Evolutionary conservation across 228 moss, liverwort and hornwort genomes (phyloP).

Genomic region (Sphagnum magellanicum): DNA sequence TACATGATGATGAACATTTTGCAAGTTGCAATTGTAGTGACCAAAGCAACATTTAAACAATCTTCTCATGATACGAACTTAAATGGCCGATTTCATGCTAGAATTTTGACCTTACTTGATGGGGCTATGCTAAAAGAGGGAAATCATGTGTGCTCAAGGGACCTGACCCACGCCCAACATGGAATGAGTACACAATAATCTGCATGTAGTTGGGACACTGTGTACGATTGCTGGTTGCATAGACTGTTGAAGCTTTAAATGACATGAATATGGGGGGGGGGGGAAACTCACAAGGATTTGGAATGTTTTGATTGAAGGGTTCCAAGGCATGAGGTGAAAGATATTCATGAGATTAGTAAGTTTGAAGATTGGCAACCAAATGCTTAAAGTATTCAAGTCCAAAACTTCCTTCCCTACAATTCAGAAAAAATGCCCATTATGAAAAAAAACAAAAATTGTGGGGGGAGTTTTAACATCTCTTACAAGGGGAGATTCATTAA

Average conservation of each 20-base stretch:
- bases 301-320: constrained; percentile 56
- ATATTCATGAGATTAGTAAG: constrained; percentile 14
- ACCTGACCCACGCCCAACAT: neutral
- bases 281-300: constrained; percentile 58
- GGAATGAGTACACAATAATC: neutral
- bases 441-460: constrained; percentile 37
- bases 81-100: constrained; percentile 82
- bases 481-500: neutral
- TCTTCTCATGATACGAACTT: constrained; percentile 69
- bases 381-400: constrained; percentile 18
- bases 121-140: constrained; percentile 80
- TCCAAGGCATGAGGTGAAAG: constrained; percentile 46
- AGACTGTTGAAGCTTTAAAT: no score
- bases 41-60: constrained; percentile 69
- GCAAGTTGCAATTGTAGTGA: constrained; percentile 54
- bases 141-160: neutral
- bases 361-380: constrained; percentile 7
- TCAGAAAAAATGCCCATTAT: constrained; percentile 10
- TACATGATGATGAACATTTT: constrained; percentile 89
- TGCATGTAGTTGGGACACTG: neutral
- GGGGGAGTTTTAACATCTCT: constrained; percentile 24
- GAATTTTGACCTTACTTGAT: constrained; percentile 64
- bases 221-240: no score
- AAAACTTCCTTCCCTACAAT: neutral
- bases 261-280: no score